Base-by-base conservation (phyloP, 164 flowering plant species). In the Paratinospora sagittata region DNA sequence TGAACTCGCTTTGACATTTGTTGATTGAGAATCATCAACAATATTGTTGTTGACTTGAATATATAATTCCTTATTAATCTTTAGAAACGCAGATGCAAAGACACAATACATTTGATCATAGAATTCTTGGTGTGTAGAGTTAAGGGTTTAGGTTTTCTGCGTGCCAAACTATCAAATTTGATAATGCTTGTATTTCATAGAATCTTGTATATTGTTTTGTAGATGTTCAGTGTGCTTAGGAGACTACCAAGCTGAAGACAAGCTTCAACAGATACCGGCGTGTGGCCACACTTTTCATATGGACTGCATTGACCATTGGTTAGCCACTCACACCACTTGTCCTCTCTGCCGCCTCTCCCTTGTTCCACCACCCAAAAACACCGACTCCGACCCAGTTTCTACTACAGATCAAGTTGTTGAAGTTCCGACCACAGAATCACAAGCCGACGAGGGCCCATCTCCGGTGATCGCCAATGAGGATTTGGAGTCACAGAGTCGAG, bases 151-250 rank as follows among this genome's bases (percentile, higher is more conserved):
- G 34, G 2, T 30, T 30, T 30, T 30, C 3, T 30, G 34, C 4
- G 4, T 30, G 34, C 34, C 2, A 30, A 30, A 30, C 4, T 30
- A 30, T 30, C 34, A 30, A 30, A 30, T 30, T 30, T 30, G 34
- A 30, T 30, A 4, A 30, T 30, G 3, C 34, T 30, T 30, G 34
- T 30, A 4, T 30, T 30, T 30, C 2, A 30, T 30, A 2, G 34
- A 30, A 30, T n/a, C 23, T n/a, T 55, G 23, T n/a, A 8, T 65
- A 6, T 27, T 24, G 8, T 64, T 79, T 52, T 19, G 73, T 87
- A 90, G 98, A 77, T 93, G 98, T 68, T 85, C 98, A 1, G 92
- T 93, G 37, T 93, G 98, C 81, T 86, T 93, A 21, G 90, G 82
- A 9, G 96, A 93, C 68, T 93, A 89, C 82, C 84, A 82, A 73